Percentiles rank a stretch among this genome's conserved stretches.
These are phyloP conservation scores for Exophiala sp. DNA, from an alignment of 2,329 filamentous ascomycete species.

Conservation along the genomic window DNA sequence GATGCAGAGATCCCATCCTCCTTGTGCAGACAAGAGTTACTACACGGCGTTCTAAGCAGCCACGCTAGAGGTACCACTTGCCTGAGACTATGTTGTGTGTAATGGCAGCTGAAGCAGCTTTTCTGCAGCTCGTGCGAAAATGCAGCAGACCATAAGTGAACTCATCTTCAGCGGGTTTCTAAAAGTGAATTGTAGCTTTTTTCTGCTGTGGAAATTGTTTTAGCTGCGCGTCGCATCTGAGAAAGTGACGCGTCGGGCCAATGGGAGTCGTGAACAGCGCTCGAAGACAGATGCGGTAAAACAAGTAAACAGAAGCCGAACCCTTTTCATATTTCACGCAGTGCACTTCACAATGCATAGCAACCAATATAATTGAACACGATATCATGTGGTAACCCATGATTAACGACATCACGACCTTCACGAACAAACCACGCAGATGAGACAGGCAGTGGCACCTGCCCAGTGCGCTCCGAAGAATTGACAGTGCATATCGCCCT, in stretches of 20 bases:
- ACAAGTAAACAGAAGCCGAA: slow-evolving; percentile 10
- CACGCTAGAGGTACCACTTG: slow-evolving; percentile 6
- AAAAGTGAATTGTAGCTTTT: neutral
- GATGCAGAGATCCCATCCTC: neutral
- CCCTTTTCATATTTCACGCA: slow-evolving; percentile 13
- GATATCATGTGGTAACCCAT: neutral
- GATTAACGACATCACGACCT: slow-evolving; percentile 11
- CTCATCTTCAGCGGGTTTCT: neutral
- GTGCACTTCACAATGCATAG: neutral
- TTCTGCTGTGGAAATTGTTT: neutral
- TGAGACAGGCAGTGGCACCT: slow-evolving; percentile 5
- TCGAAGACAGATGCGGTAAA: neutral
- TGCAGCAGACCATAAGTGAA: neutral
- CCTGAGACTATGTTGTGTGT: neutral
- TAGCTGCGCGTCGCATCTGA: neutral
- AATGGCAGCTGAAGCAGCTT: neutral
- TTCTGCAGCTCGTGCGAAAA: neutral
- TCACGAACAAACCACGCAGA: neutral
- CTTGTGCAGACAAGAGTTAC: slow-evolving; percentile 1
- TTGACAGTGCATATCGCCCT: slow-evolving; percentile 9
- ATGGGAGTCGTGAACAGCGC: slow-evolving; percentile 4
- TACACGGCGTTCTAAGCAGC: slow-evolving; percentile 8
- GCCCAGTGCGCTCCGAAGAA: slow-evolving; percentile 14
- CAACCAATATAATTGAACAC: neutral
- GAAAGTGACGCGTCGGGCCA: neutral